Conservation (phyloP, 2,329 filamentous ascomycete genomes). For the Epichloe gansuensis region DNA sequence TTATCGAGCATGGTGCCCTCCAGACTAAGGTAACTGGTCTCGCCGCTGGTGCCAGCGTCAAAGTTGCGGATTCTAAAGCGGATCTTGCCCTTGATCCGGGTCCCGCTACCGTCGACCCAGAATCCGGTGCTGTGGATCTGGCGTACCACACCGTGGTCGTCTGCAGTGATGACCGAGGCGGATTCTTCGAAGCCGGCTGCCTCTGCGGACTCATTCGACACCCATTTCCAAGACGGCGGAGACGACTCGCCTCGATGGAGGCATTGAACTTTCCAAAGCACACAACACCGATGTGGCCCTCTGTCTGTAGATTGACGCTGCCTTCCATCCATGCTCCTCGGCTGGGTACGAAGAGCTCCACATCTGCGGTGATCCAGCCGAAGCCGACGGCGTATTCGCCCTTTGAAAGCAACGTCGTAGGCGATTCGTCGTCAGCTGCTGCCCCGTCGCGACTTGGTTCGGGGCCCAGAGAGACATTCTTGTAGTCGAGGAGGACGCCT, state of each 20-base stretch:
- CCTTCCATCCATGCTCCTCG: conserved; percentile 67
- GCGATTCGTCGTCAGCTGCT: conserved; percentile 35
- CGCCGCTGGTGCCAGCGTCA: conserved; percentile 63
- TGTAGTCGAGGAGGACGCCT: conserved; percentile 65
- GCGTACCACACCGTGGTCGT: conserved; percentile 40
- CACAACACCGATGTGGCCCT: conserved; percentile 78
- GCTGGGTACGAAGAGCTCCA: conserved; percentile 69
- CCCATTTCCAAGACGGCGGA: conserved; percentile 72
- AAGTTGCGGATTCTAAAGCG: conserved; percentile 75
- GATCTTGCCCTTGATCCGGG: conserved; percentile 57
- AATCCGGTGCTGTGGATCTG: conserved; percentile 50
- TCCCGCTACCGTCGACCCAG: conserved; percentile 62
- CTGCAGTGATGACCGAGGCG: conserved; percentile 27
- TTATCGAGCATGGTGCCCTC: conserved; percentile 74
- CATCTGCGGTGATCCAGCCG: conserved; percentile 78
- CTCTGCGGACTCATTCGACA: conserved; percentile 39
- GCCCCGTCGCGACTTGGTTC: conserved; percentile 37
- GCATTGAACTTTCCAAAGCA: conserved; percentile 91
- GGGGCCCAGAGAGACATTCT: conserved; percentile 54
- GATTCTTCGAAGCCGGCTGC: conserved; percentile 29
- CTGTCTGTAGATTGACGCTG: conserved; percentile 72
- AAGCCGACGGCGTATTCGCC: conserved; percentile 82
- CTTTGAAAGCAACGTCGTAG: conserved; percentile 38
- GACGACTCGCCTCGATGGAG: conserved; percentile 62
- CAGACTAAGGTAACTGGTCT: conserved; percentile 71